Evolutionary conservation across 2,329 filamentous ascomycete species (phyloP).

Genomic region (Balansia obtecta): DNA sequence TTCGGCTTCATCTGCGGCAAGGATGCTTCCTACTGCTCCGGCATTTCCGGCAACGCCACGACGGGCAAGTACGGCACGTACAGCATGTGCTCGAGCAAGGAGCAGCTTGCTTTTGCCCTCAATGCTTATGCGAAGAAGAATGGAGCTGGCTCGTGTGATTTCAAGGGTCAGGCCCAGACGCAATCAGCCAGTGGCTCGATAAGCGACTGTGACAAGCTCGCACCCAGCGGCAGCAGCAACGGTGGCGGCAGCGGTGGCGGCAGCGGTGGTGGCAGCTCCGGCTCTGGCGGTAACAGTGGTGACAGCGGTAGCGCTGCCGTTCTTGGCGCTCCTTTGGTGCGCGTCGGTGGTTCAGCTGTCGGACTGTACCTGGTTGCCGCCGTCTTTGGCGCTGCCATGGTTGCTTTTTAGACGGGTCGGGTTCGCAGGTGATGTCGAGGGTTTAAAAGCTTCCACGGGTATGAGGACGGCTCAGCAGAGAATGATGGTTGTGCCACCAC

Average conservation of each 20-base stretch:
- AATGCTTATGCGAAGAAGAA: conserved; percentile 58
- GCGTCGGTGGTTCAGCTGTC: conserved; percentile 32
- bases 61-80: conserved; percentile 54
- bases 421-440: background rate
- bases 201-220: conserved; percentile 46
- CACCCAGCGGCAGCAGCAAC: conserved; percentile 36
- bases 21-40: conserved; percentile 44
- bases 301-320: conserved; percentile 23
- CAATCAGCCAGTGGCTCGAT: conserved; percentile 34
- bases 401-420: conserved; percentile 30
- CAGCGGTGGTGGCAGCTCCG: background rate
- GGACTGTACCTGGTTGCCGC: conserved; percentile 39
- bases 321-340: conserved; percentile 22
- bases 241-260: background rate
- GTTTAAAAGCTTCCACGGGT: background rate
- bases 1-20: conserved; percentile 65
- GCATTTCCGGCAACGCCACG: conserved; percentile 41
- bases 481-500: background rate
- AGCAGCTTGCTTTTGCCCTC: conserved; percentile 63
- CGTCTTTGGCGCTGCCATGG: conserved; percentile 37
- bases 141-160: conserved; percentile 49
- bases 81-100: conserved; percentile 58
- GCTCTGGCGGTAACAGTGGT: conserved; percentile 1
- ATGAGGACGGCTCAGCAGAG: background rate
- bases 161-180: conserved; percentile 51